Evolutionary conservation across 176 grass and related monocot genomes (phyloP), one percentile per base, ranked within the genome.

Genomic region (Carex scoparia): DNA sequence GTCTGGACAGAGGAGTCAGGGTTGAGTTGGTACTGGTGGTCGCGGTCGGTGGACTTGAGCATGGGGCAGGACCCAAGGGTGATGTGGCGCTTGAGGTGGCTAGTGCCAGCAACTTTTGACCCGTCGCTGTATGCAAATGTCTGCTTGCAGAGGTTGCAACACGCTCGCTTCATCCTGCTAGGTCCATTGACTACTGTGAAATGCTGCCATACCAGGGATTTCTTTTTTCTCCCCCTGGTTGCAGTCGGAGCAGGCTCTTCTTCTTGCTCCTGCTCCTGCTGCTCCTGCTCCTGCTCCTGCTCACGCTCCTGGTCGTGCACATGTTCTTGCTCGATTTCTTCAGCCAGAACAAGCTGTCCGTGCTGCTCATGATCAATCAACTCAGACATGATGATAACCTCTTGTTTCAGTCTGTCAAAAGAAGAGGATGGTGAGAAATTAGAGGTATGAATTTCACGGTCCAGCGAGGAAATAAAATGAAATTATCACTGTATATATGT

Each of bases 131-230:
- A 94, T 32, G 89, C 89, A 49, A 94, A 94, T 58, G 89, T 89
- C 79, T 89, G 87, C 84, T 89, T 94, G 89, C 92, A 94, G 40
- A 91, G 85, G 33, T 94, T 94, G 85, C 92, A 94, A 84, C 89
- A 94, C 1, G 89, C 92, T n/a, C 89, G 87, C 64, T 89, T 91
- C 33, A 79, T 84, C 37, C 86, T 89, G 80, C 85, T 85, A 32
- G 92, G 54, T 54, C 83, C 84, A n/a, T 75, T 86, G 84, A 91
- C 78, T 70, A 89, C 84, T 33, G 89, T 89, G 87, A 94, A 94
- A 79, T 91, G 92, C 60, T 94, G 79, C 92, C 89, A 94, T 10
- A 94, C 88, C 1, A 79, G 83, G 2, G 92, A 91, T 23, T 89
- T 91, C 87, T 91, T 94, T 85, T 86, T 87, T 33, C 87, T 33